These are phyloP conservation scores for Lunularia cruciata DNA, from an alignment of 225 moss, liverwort and hornwort species.

Conservation along the genomic window DNA sequence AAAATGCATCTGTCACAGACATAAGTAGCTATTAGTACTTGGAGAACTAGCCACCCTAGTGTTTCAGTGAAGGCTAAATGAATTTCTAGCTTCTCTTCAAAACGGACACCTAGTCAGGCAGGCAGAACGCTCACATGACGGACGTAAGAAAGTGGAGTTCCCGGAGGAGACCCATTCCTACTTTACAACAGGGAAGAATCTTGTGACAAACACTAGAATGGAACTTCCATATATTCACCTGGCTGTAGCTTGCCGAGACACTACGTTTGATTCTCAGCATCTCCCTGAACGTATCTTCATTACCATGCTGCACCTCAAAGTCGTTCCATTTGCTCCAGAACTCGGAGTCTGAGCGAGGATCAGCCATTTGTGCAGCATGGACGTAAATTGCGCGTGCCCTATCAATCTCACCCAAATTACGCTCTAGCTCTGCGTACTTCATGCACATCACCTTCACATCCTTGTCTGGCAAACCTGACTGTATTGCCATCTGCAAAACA, in stretches of 20 bases:
- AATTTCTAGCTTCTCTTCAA: too few relatives aligned
- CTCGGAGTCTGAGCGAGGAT: constrained; percentile 91
- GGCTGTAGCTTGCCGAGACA: constrained; percentile 98
- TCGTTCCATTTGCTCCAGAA: constrained; percentile 99
- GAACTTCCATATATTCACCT: constrained; percentile 41
- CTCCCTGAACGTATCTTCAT: constrained; percentile 96
- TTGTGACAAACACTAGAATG: too few relatives aligned
- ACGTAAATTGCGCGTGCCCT: constrained; percentile 89
- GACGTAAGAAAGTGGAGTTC: too few relatives aligned
- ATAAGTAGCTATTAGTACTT: too few relatives aligned
- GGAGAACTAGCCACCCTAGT: too few relatives aligned
- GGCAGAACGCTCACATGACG: too few relatives aligned
- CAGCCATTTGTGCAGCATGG: constrained; percentile 92
- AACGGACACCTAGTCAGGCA: too few relatives aligned
- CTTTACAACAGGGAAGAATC: too few relatives aligned
- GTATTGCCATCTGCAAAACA: constrained; percentile 71
- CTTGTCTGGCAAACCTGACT: constrained; percentile 84
- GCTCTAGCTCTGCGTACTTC: constrained; percentile 96
- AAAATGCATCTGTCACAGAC: constrained; percentile 77
- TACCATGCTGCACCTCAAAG: constrained; percentile 96
- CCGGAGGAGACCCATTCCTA: too few relatives aligned
- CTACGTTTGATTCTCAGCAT: constrained; percentile 96
- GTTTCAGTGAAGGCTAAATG: too few relatives aligned
- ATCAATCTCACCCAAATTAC: constrained; percentile 89
- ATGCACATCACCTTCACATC: constrained; percentile 98